Percentiles rank a stretch among this genome's conserved stretches.
Evolutionary conservation across 2,329 filamentous ascomycete genomes (phyloP).

Genomic region (Paracoccidioides lutzii): DNA sequence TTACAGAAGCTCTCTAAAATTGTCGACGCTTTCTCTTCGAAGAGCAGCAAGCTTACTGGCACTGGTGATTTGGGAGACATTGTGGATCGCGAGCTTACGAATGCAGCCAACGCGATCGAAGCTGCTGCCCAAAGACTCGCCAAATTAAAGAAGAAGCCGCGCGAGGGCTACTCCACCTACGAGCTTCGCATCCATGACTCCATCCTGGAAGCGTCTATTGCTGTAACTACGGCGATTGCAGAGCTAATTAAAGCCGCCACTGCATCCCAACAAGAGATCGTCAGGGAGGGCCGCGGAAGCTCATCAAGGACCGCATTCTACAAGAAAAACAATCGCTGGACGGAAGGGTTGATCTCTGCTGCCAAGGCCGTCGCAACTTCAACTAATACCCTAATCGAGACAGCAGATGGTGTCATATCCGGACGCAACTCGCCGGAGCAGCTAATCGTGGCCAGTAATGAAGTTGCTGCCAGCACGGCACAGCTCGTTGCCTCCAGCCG

Average conservation of each 20-base stretch:
- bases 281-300: constrained; percentile 77
- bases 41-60: constrained; percentile 65
- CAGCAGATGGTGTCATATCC: constrained; percentile 86
- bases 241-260: constrained; percentile 92
- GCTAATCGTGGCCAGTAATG: constrained; percentile 93
- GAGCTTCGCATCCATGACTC: constrained; percentile 92
- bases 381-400: constrained; percentile 95
- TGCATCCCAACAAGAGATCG: constrained; percentile 87
- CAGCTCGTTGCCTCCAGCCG: constrained; percentile 90
- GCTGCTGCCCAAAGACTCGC: constrained; percentile 78
- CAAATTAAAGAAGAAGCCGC: constrained; percentile 92
- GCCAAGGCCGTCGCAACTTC: constrained; percentile 90
- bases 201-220: constrained; percentile 83
- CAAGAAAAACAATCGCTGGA: constrained; percentile 99
- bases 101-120: constrained; percentile 89
- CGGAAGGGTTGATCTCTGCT: constrained; percentile 89
- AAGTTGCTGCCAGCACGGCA: constrained; percentile 89
- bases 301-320: constrained; percentile 89
- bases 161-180: constrained; percentile 89
- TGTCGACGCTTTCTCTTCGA: constrained; percentile 81
- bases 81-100: constrained; percentile 81
- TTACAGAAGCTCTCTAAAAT: constrained; percentile 88
- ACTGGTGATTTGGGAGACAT: constrained; percentile 82
- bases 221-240: constrained; percentile 86
- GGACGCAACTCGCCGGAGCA: constrained; percentile 90